Conservation (phyloP, 345 rosid genomes). For the Dipteronia sinensis region DNA sequence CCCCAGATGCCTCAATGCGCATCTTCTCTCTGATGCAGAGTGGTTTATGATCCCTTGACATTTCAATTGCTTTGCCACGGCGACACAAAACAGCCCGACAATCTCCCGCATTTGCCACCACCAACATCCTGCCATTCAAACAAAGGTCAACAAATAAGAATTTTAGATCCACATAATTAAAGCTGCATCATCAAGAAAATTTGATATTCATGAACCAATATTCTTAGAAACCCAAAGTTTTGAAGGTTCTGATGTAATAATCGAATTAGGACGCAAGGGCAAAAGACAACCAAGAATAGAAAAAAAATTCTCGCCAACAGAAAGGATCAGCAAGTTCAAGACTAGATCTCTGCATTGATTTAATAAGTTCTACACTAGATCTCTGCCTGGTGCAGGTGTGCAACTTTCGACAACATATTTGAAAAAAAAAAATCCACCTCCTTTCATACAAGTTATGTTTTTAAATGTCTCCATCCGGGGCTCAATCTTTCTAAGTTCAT, state of each 20-base stretch:
- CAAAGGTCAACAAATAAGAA: conserved; percentile 12
- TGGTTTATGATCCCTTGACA: conserved; percentile 96
- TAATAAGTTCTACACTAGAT: background rate
- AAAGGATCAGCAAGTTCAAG: background rate
- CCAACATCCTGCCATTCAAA: conserved; percentile 52
- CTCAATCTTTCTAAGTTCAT: background rate
- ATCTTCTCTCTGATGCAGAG: conserved; percentile 52
- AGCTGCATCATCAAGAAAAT: background rate
- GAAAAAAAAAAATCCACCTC: background rate
- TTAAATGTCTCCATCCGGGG: background rate
- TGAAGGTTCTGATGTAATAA: background rate
- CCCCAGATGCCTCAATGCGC: conserved; percentile 83
- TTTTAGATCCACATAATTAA: background rate
- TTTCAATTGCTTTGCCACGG: conserved; percentile 75
- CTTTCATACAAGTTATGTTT: background rate
- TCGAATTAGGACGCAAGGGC: background rate
- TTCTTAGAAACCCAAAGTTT: background rate
- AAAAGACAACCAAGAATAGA: background rate
- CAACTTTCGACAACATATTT: background rate
- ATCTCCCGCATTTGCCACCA: conserved; percentile 95
- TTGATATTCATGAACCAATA: background rate
- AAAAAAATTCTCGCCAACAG: background rate
- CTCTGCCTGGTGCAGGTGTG: background rate
- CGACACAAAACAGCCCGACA: conserved; percentile 84
- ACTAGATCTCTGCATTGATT: too few species aligned